Evolutionary conservation across 371 early-diverging fungal genomes (phyloP).

Genomic region (Dentiscutata heterogama): DNA sequence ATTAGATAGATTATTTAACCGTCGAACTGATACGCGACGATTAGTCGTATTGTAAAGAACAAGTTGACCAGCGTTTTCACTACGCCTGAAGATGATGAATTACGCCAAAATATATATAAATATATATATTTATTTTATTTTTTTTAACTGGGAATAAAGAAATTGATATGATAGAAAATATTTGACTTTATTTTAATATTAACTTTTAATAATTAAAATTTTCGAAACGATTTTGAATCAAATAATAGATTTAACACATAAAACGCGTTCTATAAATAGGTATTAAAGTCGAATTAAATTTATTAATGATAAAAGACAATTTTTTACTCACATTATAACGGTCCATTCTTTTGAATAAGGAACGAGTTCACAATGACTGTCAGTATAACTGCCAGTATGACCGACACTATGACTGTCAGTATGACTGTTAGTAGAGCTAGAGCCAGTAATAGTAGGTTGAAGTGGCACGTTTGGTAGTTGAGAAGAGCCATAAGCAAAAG

Average conservation of each 20-base stretch:
- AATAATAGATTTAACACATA: too few relatives aligned
- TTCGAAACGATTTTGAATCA: background rate
- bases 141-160: background rate
- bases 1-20: slow-evolving; percentile 56
- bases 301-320: too few relatives aligned
- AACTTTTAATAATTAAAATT: background rate
- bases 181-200: background rate
- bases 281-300: too few relatives aligned
- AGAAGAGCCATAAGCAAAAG: slow-evolving; percentile 15
- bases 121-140: background rate
- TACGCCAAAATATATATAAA: background rate
- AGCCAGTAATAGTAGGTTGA: too few relatives aligned
- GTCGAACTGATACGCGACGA: slow-evolving; percentile 57
- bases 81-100: slow-evolving; percentile 52
- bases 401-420: too few relatives aligned
- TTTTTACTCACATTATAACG: slow-evolving; percentile 59
- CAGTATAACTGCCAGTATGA: too few relatives aligned
- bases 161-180: background rate
- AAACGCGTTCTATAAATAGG: too few relatives aligned
- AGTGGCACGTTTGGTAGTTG: too few relatives aligned
- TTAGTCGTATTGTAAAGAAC: slow-evolving; percentile 61
- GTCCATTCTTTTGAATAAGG: slow-evolving; percentile 66
- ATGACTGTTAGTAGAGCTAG: too few relatives aligned
- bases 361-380: slow-evolving; percentile 52
- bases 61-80: slow-evolving; percentile 58